phyloP scores from a whole-genome alignment of 2,329 filamentous ascomycete genomes.

The Myriosclerotinia duriaeana region DNA sequence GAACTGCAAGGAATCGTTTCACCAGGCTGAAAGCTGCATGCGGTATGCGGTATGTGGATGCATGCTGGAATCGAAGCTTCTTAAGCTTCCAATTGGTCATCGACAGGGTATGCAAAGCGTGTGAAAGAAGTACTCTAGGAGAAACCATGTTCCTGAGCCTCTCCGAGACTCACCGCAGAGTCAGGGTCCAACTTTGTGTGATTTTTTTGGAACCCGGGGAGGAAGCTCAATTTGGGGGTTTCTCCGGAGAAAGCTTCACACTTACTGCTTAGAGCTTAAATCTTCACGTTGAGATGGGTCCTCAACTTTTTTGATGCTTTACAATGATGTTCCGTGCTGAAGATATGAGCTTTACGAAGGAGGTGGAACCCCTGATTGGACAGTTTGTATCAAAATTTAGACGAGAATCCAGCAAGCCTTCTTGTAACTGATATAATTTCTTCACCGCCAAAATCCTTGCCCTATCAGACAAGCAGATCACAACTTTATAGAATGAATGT shows the following conservation, averaged over 20 bases:
- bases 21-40: not conserved
- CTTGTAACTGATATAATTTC: not conserved
- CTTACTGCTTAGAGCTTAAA: not conserved
- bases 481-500: not conserved
- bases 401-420: too few relatives aligned
- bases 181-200: slow-evolving; percentile 9
- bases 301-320: not conserved
- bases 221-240: not conserved
- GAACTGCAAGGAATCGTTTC: slow-evolving; percentile 7
- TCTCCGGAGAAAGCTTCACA: not conserved
- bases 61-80: not conserved
- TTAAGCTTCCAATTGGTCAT: not conserved
- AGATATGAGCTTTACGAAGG: not conserved
- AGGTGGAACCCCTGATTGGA: too few relatives aligned
- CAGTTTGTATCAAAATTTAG: too few relatives aligned
- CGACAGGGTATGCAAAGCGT: not conserved
- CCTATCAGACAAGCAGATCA: not conserved
- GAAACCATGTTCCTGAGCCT: slow-evolving; percentile 10
- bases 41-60: not conserved
- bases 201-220: slow-evolving; percentile 4
- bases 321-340: not conserved
- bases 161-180: slow-evolving; percentile 5
- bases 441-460: slow-evolving; percentile 3
- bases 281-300: not conserved
- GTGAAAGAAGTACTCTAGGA: not conserved